Base-by-base conservation (phyloP, 225 moss, liverwort and hornwort genomes). In the Neckera pumila region DNA sequence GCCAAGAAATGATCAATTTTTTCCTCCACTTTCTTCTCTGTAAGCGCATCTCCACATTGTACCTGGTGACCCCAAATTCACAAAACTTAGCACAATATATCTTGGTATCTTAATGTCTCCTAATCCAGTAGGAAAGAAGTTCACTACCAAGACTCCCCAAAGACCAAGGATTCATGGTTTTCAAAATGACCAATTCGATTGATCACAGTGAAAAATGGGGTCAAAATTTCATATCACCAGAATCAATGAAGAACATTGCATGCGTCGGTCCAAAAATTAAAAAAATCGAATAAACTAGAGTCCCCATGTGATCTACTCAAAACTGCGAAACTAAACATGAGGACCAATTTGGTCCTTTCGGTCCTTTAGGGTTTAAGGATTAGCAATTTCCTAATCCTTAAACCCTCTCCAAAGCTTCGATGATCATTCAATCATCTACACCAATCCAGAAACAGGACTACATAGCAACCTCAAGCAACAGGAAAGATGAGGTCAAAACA, bases 21-120 rank as follows among this genome's bases (percentile, higher is more conserved):
- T 90, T 99, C 97, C 86, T 99, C 98, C 87, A 99, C 95, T 79
- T 93, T 99, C 90, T 99, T 96, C 89, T 96, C 97, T 75, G 90
- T 96, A 34, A 28, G 40, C 5, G 92, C 86, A 90, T 99, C 98
- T 65, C 98, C 98, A 79, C 98, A 99, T 64, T 97, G 97, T 57
- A 94, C 96, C 96, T 96, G 90, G 81, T 76, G 76, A 88, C 61
- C 27, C 90, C 45, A 58, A 27, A 40, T 58, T 58, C 49, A 90
- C 43, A 87, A 51, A 49, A 83, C 71, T 87, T 38, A 85, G 38
- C 87, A 78, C n/a, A 80, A 61, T 33, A 62, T 62, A 89, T 34
- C 56, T 47, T 56, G n/a, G n/a, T 30, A 61, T 74, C 31, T 33
- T 17, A 70, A 65, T 66, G 40, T 58, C 33, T 72, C 15, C 26